A percentile compares a stretch with the other conserved stretches of the same genome.
These are phyloP conservation scores for Ascochyta fabae DNA, from an alignment of 2,329 filamentous ascomycete species.

Conservation along the genomic window DNA sequence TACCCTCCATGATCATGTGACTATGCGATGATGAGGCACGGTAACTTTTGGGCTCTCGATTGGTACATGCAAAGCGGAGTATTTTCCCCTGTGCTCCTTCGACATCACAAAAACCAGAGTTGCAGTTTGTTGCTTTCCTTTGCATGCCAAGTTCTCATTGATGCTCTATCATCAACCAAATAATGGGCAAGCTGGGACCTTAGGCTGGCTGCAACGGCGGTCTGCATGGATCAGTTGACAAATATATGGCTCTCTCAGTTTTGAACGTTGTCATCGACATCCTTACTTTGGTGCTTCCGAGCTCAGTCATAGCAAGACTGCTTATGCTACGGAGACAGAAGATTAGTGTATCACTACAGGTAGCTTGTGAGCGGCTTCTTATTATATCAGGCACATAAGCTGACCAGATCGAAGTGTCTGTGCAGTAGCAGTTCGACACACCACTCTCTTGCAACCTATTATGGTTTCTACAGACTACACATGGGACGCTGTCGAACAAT, in stretches of 20 bases:
- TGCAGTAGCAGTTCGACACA: neutral
- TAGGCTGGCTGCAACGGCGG: neutral
- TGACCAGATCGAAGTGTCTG: neutral
- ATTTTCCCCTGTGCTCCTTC: too few relatives aligned
- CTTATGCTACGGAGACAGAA: neutral
- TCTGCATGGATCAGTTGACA: conserved; percentile 9
- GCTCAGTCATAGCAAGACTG: neutral
- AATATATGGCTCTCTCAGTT: conserved; percentile 18
- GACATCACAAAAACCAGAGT: too few relatives aligned
- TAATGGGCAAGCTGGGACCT: conserved; percentile 6
- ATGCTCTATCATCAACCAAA: too few relatives aligned
- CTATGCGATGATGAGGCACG: too few relatives aligned
- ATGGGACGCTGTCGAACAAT: conserved; percentile 19
- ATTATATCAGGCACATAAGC: too few relatives aligned
- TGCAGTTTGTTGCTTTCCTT: too few relatives aligned
- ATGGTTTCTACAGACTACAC: conserved; percentile 3
- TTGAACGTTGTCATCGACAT: conserved; percentile 19
- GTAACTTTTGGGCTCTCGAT: too few relatives aligned
- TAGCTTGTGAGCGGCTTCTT: neutral
- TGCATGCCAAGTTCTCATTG: too few relatives aligned
- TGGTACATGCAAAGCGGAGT: too few relatives aligned
- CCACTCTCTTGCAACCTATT: neutral
- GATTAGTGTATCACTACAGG: neutral
- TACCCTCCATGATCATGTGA: too few relatives aligned
- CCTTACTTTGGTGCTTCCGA: neutral